phyloP scores from a whole-genome alignment of 768 basidiomycete genomes.

The Phlebiopsis flavidoalba region DNA sequence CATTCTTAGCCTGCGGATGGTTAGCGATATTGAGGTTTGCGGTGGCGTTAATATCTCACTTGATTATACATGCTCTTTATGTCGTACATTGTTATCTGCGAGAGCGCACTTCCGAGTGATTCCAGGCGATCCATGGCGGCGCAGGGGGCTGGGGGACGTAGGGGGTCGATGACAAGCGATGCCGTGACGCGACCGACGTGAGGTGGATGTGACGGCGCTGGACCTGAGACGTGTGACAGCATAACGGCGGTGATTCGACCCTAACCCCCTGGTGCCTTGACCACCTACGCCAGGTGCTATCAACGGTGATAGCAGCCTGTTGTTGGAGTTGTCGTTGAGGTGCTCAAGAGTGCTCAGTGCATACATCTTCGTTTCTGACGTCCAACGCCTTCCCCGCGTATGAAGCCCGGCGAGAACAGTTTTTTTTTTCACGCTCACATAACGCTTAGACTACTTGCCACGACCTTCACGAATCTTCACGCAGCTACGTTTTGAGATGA shows the following conservation, averaged over 20 bases:
- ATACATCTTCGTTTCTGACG: background rate
- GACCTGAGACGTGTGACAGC: background rate
- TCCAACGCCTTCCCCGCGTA: background rate
- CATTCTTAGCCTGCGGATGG: slow-evolving; percentile 76
- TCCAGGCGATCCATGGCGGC: slow-evolving; percentile 75
- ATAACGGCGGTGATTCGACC: background rate
- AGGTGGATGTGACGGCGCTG: background rate
- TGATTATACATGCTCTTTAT: slow-evolving; percentile 94
- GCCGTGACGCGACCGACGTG: slow-evolving; percentile 3
- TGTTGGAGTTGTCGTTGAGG: background rate
- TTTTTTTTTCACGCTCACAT: background rate
- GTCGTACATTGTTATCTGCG: slow-evolving; percentile 87
- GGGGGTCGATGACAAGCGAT: slow-evolving; percentile 9
- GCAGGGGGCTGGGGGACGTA: slow-evolving; percentile 14
- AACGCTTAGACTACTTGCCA: background rate
- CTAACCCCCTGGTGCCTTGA: background rate
- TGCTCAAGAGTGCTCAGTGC: slow-evolving; percentile 1
- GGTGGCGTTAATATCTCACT: slow-evolving; percentile 31
- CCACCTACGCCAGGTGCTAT: background rate
- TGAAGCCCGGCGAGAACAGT: background rate
- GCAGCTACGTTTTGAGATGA: background rate
- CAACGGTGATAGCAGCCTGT: background rate
- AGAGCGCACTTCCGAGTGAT: slow-evolving; percentile 67
- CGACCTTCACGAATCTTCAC: background rate
- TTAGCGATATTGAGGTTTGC: background rate